Evolutionary conservation across 225 moss, liverwort and hornwort genomes (phyloP).

Genomic region (Straminergon stramineum): DNA sequence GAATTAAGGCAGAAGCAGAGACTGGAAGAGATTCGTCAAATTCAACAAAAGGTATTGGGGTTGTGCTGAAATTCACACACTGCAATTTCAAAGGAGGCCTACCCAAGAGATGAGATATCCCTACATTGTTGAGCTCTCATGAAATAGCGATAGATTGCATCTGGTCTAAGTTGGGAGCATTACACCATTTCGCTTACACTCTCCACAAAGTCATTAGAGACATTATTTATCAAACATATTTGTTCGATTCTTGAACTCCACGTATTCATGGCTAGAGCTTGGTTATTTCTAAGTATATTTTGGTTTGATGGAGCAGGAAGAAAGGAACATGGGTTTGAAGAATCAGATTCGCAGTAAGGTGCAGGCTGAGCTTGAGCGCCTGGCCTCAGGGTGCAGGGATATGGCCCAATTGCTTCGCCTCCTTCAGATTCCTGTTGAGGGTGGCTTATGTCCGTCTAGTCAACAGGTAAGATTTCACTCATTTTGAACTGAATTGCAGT

Average conservation of each 20-base stretch:
- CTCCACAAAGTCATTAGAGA: neutral
- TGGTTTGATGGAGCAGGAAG: constrained; percentile 55
- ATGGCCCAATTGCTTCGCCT: constrained; percentile 71
- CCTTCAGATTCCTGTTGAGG: constrained; percentile 76
- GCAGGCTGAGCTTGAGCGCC: constrained; percentile 54
- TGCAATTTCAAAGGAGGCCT: neutral
- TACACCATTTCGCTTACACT: neutral
- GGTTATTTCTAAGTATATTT: neutral
- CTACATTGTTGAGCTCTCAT: neutral
- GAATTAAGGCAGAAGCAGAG: constrained; percentile 85
- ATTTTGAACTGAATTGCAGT: neutral
- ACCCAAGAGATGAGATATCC: neutral
- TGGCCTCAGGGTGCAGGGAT: constrained; percentile 63
- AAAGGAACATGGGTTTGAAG: constrained; percentile 69
- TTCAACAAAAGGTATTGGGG: constrained; percentile 54
- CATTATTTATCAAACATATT: neutral
- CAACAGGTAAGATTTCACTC: constrained; percentile 42
- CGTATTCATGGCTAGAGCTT: neutral
- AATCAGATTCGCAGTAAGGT: constrained; percentile 81
- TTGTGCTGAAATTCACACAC: neutral
- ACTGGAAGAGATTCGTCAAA: constrained; percentile 71
- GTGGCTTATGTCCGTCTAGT: constrained; percentile 43
- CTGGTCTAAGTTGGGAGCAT: neutral
- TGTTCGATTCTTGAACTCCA: neutral
- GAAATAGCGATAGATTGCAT: neutral